Percentiles rank a stretch among this genome's conserved stretches.
Conservation (phyloP, 306 rosid species). For the Carpinus viminea region DNA sequence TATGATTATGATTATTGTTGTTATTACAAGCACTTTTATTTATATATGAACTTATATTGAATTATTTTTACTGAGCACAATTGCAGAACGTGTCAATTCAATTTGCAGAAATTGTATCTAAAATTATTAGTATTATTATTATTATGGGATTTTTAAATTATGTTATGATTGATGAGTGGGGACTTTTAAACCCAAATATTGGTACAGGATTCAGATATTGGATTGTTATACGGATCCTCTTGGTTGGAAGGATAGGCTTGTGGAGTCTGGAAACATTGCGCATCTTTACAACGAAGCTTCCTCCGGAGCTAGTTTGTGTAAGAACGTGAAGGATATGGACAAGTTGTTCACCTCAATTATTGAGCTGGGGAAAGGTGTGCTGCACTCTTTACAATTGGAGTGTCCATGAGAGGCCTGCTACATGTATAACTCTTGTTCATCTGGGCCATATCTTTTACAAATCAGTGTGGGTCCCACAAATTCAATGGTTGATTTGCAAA, state of each 20-base stretch:
- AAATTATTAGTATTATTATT: background rate
- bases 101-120: background rate
- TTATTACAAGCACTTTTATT: background rate
- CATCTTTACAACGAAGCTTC: constrained; percentile 42
- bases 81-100: background rate
- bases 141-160: background rate
- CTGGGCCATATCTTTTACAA: too few species aligned
- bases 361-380: constrained; percentile 68
- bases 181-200: constrained; percentile 12
- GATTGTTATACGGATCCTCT: constrained; percentile 98
- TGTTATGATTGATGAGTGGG: background rate
- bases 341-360: constrained; percentile 49
- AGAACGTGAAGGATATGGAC: constrained; percentile 63
- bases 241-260: constrained; percentile 74
- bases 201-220: constrained; percentile 76
- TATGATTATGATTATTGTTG: background rate
- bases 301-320: constrained; percentile 39
- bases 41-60: background rate
- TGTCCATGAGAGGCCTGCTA: background rate
- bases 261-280: constrained; percentile 35
- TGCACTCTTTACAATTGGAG: constrained; percentile 2
- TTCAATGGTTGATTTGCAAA: too few species aligned
- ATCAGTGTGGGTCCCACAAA: too few species aligned
- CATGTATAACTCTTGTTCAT: too few species aligned
- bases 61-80: background rate